phyloP scores from a whole-genome alignment of 495 filamentous ascomycete species.

The Parmelia sp. region DNA sequence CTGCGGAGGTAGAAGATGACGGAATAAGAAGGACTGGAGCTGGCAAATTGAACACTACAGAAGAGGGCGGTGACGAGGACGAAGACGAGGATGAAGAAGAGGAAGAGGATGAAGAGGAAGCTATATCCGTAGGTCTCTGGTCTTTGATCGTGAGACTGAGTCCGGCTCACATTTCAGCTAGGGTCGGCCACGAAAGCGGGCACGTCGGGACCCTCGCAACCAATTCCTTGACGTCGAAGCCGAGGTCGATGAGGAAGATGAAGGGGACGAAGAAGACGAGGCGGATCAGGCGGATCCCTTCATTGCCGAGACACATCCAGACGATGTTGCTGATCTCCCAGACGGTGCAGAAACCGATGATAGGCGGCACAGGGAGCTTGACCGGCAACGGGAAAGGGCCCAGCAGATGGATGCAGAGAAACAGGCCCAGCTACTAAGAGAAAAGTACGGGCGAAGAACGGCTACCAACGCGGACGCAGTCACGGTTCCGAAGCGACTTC shows the following conservation, averaged over 20 bases:
- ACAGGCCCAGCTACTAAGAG: slow-evolving; percentile 75
- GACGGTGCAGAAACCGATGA: slow-evolving; percentile 78
- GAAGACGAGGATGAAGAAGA: slow-evolving; percentile 46
- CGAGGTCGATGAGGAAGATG: slow-evolving; percentile 94
- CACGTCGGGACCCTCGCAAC: slow-evolving; percentile 58
- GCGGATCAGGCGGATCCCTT: slow-evolving; percentile 72
- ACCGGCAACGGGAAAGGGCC: slow-evolving; percentile 79
- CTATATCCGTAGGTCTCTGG: slow-evolving; percentile 45
- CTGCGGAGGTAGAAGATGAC: slow-evolving; percentile 42
- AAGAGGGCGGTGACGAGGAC: slow-evolving; percentile 45
- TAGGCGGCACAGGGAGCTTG: slow-evolving; percentile 86
- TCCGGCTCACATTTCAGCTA: slow-evolving; percentile 31
- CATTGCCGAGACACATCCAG: slow-evolving; percentile 81
- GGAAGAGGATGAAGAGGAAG: slow-evolving; percentile 55
- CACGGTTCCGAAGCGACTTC: slow-evolving; percentile 74
- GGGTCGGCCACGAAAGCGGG: slow-evolving; percentile 73
- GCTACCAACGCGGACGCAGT: slow-evolving; percentile 53
- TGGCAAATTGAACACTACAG: slow-evolving; percentile 37
- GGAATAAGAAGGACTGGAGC: slow-evolving; percentile 49
- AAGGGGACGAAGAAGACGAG: slow-evolving; percentile 84
- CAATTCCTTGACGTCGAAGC: slow-evolving; percentile 93
- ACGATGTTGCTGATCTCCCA: slow-evolving; percentile 77
- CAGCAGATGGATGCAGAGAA: slow-evolving; percentile 87
- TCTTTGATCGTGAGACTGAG: background rate
- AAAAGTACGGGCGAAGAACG: slow-evolving; percentile 68